These are phyloP conservation scores for Dryas octopetala DNA, from an alignment of 306 rosid genomes.

Conservation along the genomic window DNA sequence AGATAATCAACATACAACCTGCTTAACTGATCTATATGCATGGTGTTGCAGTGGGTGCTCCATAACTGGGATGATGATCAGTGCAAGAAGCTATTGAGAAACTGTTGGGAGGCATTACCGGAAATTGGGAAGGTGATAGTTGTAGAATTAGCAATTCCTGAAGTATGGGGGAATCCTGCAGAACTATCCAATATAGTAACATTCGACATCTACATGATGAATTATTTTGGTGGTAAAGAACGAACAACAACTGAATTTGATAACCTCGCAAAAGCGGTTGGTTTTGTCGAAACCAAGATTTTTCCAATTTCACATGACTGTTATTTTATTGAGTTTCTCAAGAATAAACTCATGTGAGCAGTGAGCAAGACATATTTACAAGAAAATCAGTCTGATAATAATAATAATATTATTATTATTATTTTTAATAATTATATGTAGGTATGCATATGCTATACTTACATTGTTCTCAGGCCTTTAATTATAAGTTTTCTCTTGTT, in stretches of 20 bases:
- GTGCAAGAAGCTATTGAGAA: constrained; percentile 8
- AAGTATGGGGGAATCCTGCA: background rate
- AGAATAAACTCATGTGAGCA: background rate
- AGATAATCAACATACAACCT: background rate
- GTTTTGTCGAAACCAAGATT: background rate
- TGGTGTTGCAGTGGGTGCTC: constrained; percentile 10
- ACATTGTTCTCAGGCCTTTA: too few species aligned
- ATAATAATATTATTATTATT: too few species aligned
- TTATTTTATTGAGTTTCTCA: background rate
- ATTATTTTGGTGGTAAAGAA: background rate
- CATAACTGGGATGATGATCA: constrained; percentile 17
- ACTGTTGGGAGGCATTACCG: constrained; percentile 13
- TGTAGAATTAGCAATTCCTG: constrained; percentile 1
- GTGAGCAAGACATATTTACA: too few species aligned
- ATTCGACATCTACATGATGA: background rate
- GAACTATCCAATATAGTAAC: background rate
- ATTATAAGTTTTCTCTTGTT: too few species aligned
- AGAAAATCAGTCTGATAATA: too few species aligned
- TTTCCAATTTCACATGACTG: background rate
- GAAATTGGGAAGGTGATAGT: constrained; percentile 16
- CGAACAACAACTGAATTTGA: background rate
- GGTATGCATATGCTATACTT: too few species aligned
- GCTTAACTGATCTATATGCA: background rate
- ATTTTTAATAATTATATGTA: too few species aligned
- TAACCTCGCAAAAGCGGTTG: background rate